Evolutionary conservation across 2,329 filamentous ascomycete species (phyloP), one percentile per base, ranked within the genome.

Genomic region (Ampelomyces quisqualis): DNA sequence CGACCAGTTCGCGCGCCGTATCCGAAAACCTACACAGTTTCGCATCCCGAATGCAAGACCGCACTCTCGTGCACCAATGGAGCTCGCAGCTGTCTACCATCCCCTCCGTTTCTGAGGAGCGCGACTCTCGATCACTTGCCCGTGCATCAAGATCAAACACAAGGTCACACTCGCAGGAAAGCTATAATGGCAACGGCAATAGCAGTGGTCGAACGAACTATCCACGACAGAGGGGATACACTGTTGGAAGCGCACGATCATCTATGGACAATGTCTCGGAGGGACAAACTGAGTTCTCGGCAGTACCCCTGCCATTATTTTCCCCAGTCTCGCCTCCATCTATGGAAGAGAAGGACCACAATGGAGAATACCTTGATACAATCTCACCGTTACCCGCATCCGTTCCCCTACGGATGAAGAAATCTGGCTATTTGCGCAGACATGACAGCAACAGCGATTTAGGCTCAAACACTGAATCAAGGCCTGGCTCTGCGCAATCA

Each of bases 51-150:
- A 70, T 70, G 68, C 62, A 61, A 51, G 59, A 64, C 45, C 63
- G 56, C 37, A 50, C 57, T 11, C 54, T 64, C 39, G 60, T 62
- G 45, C 65, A 68, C 45, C 62, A 66, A 32, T 69, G 65, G 66
- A 69, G 65, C 51, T 67, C 67, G 14, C 64, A 67, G 53, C 58
- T 69, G 31, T 69, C 67, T 36, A 70, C 66, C 13, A 68, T 67
- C 28, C 49, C 53, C 18, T 68, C 65, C 10, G 60, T 61, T 24
- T 68, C 65, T 21, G 65, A n/a, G n/a, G n/a, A 68, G 41, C 64
- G 62, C 42, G 60, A 55, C 31, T 68, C 65, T 20, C 58, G 58
- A 38, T 67, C 65, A 15, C 44, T 64, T 36, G 59, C 55, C 29
- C 58, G 64, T 26, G 45, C 36, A 40, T 65, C 65, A 29, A 59